Percentiles rank a stretch among this genome's conserved stretches.
Evolutionary conservation across 805 yeast genomes (phyloP).

Genomic region (Suhomyces pyralidae): DNA sequence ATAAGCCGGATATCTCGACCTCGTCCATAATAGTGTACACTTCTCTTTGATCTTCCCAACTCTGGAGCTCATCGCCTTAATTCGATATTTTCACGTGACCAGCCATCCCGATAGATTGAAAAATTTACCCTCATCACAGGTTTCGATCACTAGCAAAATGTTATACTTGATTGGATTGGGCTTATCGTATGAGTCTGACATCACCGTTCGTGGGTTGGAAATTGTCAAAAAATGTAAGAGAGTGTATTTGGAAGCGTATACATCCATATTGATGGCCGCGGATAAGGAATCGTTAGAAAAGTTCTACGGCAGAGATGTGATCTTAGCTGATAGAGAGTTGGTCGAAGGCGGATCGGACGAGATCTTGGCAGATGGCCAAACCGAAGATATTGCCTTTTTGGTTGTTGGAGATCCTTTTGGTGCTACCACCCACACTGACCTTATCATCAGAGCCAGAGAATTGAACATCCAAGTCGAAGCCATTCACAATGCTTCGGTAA

Average conservation of each 20-base stretch:
- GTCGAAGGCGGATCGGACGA: conserved; percentile 88
- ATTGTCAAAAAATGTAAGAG: conserved; percentile 78
- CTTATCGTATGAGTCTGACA: conserved; percentile 81
- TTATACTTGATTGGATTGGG: conserved; percentile 90
- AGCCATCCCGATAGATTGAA: not conserved
- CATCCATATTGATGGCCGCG: conserved; percentile 94
- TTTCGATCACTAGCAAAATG: conserved; percentile 43
- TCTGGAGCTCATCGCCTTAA: not conserved
- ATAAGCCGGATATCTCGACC: not conserved
- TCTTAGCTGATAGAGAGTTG: conserved; percentile 89
- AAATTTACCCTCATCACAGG: not conserved
- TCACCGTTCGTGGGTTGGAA: conserved; percentile 91
- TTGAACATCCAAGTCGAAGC: conserved; percentile 72
- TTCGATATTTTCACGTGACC: conserved; percentile 9
- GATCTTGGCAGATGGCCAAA: conserved; percentile 72
- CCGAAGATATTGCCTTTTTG: conserved; percentile 84
- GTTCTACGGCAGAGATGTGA: conserved; percentile 81
- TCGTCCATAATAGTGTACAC: not conserved
- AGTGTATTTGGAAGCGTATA: conserved; percentile 93
- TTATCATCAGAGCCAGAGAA: conserved; percentile 88
- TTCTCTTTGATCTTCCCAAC: not conserved
- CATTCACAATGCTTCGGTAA: conserved; percentile 92
- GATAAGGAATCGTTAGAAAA: conserved; percentile 68
- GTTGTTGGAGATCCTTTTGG: conserved; percentile 99
- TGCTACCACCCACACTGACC: conserved; percentile 96